Conservation (phyloP, 331 rosid genomes). For the Ulmus americana region DNA sequence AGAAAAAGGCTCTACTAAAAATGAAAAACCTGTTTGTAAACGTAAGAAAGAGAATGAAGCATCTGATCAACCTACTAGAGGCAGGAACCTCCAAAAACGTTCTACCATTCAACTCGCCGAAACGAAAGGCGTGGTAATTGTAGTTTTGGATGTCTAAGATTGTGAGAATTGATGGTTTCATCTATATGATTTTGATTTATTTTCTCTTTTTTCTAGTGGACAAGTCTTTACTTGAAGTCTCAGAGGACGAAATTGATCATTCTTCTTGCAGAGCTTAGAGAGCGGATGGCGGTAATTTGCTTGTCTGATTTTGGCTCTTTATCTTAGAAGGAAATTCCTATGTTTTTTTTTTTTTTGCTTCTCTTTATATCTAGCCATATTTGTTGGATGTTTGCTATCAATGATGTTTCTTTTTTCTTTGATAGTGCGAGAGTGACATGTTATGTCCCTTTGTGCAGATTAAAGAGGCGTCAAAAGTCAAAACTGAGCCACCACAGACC, state of each 20-base stretch:
- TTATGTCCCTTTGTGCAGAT: constrained; percentile 38
- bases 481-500: constrained; percentile 28
- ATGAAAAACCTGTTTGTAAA: too few species aligned
- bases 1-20: too few species aligned
- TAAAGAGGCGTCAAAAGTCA: constrained; percentile 48
- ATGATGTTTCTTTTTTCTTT: neutral
- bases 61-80: too few species aligned
- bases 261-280: constrained; percentile 57
- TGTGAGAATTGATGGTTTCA: too few species aligned
- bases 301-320: constrained; percentile 5
- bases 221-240: constrained; percentile 65
- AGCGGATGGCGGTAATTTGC: constrained; percentile 53
- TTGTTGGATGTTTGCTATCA: constrained; percentile 14
- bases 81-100: too few species aligned
- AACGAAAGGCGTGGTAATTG: too few species aligned
- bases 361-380: constrained; percentile 11
- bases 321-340: neutral
- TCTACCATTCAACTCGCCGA: too few species aligned
- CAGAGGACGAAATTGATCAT: constrained; percentile 74
- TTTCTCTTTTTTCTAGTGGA: constrained; percentile 44
- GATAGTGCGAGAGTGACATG: neutral
- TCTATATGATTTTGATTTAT: too few species aligned
- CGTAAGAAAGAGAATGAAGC: too few species aligned
- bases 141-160: too few species aligned
- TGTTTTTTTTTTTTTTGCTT: constrained; percentile 3